phyloP scores from a whole-genome alignment of 148 eudicot species.

The Polygonum aviculare region DNA sequence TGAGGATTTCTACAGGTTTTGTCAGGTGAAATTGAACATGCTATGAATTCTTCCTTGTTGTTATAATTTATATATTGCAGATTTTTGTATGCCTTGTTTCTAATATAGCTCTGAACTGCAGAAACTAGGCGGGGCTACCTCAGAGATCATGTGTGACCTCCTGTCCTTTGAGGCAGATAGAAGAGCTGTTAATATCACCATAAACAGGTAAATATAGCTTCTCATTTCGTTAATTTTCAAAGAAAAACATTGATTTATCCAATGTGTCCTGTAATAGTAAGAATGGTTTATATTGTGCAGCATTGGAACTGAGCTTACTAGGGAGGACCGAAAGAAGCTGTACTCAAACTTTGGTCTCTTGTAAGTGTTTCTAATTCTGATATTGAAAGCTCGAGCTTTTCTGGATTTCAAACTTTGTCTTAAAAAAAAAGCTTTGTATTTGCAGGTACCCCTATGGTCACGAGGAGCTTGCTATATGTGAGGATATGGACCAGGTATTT shows the following conservation, averaged over 20 bases:
- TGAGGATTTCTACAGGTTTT: constrained; percentile 88
- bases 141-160: constrained; percentile 95
- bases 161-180: constrained; percentile 97
- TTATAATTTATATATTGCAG: neutral
- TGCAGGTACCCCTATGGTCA: constrained; percentile 83
- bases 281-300: constrained; percentile 27
- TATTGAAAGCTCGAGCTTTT: neutral
- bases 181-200: constrained; percentile 95
- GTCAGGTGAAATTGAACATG: constrained; percentile 51
- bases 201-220: constrained; percentile 52
- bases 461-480: constrained; percentile 90
- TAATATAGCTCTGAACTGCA: constrained; percentile 16
- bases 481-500: constrained; percentile 92
- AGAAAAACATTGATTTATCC: neutral
- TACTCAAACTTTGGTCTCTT: constrained; percentile 84
- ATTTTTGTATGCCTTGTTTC: neutral
- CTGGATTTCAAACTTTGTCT: neutral
- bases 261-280: neutral
- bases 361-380: constrained; percentile 35
- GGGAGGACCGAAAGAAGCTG: constrained; percentile 89
- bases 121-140: constrained; percentile 98
- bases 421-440: neutral
- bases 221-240: neutral
- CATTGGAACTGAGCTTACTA: constrained; percentile 96
- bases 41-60: neutral